Evolutionary conservation across 192 early-diverging fungal species (phyloP), one percentile per base, ranked within the genome.

Genomic region (Coemansia sp.): DNA sequence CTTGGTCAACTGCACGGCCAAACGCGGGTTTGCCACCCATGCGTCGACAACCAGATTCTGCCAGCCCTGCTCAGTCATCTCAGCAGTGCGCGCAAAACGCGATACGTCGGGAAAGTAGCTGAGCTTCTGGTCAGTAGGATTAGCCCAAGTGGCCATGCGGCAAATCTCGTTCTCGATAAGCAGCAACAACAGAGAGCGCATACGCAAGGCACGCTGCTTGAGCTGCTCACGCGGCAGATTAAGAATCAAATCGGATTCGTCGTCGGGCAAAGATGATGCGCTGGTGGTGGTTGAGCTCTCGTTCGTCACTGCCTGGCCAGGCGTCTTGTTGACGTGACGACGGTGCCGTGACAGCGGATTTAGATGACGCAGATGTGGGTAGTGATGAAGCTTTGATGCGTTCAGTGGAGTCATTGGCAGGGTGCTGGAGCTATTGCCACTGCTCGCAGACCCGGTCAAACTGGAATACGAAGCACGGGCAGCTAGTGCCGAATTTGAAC

Each of bases 151-250:
- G 15, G 87, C 84, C 66, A 95, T 76, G 17, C 93, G 87, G 49
- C 85, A 83, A 52, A 98, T 72, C 70, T 99, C 97, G 63, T 89
- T 92, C 69, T 96, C 96, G 23, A 95, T 67, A 41, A 99, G 84
- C 39, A 99, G 64, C 37, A 93, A 69, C 29, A 99, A 66, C 25
- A 99, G 68, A 22, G 98, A 66, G 29, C 58, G 62, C 67, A 67
- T 67, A 38, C 63, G 67, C 51, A 58, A 67, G 0, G 75, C 62
- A 6, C 75, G 73, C 48, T 65, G 63, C 32, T 66, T 70, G 8
- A 71, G 64, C n/a, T 68, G 56, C 54, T 80, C 77, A 25, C 77
- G 72, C 49, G 69, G 32, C 17, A 37, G 52, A 24, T 63, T 63
- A 41, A 75, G 73, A 23, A 80, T 68, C 52, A 74, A n/a, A n/a